These are phyloP conservation scores for Nakataea oryzae DNA, from an alignment of 2,329 filamentous ascomycete genomes.

Conservation along the genomic window DNA sequence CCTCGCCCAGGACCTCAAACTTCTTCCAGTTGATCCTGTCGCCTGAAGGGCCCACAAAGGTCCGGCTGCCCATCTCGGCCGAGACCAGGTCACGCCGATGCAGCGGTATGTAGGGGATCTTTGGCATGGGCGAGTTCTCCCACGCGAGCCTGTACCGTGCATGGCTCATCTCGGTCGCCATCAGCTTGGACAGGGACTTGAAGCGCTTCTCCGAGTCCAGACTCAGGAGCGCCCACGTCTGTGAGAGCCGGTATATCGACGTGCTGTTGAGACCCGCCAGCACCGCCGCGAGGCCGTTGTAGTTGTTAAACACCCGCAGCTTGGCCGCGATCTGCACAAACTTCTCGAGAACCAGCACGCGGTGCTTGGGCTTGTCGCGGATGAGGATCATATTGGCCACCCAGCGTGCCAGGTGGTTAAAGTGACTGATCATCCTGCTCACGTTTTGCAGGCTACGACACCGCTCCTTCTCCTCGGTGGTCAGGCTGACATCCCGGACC, in stretches of 20 bases:
- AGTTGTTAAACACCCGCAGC: conserved; percentile 87
- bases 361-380: conserved; percentile 91
- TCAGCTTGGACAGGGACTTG: conserved; percentile 77
- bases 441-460: conserved; percentile 75
- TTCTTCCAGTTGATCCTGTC: conserved; percentile 95
- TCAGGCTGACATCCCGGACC: conserved; percentile 79
- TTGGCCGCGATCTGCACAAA: conserved; percentile 87
- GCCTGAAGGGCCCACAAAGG: conserved; percentile 64
- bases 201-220: conserved; percentile 70
- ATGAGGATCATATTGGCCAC: conserved; percentile 77
- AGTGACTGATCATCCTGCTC: conserved; percentile 88
- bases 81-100: conserved; percentile 84
- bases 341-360: conserved; percentile 83
- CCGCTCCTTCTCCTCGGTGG: conserved; percentile 58
- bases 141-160: conserved; percentile 94
- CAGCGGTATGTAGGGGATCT: conserved; percentile 88
- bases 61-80: conserved; percentile 85
- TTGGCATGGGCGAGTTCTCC: conserved; percentile 84
- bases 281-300: conserved; percentile 90
- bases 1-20: conserved; percentile 91
- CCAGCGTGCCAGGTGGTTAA: conserved; percentile 77
- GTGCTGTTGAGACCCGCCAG: conserved; percentile 87
- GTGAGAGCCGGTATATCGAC: conserved; percentile 70
- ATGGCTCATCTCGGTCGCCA: conserved; percentile 87
- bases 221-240: conserved; percentile 69